These are phyloP conservation scores for Triticum urartu DNA, from an alignment of 176 grass and related monocot species.

Conservation along the genomic window DNA sequence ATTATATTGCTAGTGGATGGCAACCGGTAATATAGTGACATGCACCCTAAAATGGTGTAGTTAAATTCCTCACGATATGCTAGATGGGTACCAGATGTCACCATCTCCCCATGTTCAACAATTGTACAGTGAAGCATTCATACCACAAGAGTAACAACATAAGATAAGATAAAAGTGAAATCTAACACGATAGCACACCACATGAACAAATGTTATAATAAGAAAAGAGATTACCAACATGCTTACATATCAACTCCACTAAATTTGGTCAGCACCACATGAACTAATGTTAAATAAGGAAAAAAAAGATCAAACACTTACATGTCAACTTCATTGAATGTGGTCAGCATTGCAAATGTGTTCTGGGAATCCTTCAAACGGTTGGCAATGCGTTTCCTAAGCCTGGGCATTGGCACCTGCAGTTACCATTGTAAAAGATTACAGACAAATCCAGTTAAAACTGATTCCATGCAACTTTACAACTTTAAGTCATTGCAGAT, in stretches of 20 bases:
- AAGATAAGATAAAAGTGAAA: background rate
- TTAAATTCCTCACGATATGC: background rate
- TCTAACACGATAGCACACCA: background rate
- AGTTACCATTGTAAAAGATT: conserved; percentile 18
- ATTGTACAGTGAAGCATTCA: background rate
- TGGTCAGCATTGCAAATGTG: conserved; percentile 95
- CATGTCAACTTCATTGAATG: conserved; percentile 99
- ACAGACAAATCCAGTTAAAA: background rate
- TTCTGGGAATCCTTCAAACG: conserved; percentile 99
- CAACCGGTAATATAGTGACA: background rate
- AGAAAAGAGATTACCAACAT: background rate
- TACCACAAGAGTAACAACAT: background rate
- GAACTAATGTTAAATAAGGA: background rate
- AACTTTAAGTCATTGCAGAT: background rate
- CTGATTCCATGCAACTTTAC: background rate
- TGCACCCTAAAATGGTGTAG: background rate
- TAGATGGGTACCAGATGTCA: conserved; percentile 7
- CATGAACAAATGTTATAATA: background rate
- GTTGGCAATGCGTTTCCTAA: conserved; percentile 93
- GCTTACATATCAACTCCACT: conserved; percentile 97
- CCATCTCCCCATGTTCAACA: background rate
- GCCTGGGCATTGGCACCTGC: conserved; percentile 93
- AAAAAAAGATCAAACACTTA: conserved; percentile 34
- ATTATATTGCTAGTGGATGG: background rate
- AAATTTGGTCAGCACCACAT: conserved; percentile 57